A percentile compares a stretch with the other conserved stretches of the same genome.
These are phyloP conservation scores for Pichia heedii DNA, from an alignment of 805 yeast genomes.

Conservation along the genomic window DNA sequence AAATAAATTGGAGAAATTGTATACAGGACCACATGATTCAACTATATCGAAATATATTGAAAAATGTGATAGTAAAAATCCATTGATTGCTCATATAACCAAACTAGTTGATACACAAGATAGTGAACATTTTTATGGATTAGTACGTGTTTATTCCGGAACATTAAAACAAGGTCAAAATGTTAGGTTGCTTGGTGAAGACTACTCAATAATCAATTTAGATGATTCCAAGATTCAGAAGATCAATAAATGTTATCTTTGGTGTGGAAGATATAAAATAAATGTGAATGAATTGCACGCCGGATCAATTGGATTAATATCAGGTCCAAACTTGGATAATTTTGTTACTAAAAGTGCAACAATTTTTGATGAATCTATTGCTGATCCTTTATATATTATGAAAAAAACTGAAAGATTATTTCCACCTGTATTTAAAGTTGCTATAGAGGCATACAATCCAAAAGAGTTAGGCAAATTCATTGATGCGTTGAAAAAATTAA, in stretches of 20 bases:
- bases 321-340: conserved; percentile 46
- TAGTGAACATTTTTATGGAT: conserved; percentile 42
- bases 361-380: conserved; percentile 29
- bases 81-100: conserved; percentile 43
- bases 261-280: conserved; percentile 64
- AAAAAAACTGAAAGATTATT: conserved; percentile 36
- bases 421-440: conserved; percentile 64
- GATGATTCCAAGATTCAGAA: conserved; percentile 41
- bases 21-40: conserved; percentile 22
- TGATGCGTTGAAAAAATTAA: conserved; percentile 57
- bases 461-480: conserved; percentile 66
- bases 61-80: conserved; percentile 31
- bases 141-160: conserved; percentile 60
- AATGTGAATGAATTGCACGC: conserved; percentile 34
- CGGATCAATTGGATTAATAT: conserved; percentile 62
- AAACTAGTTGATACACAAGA: conserved; percentile 51
- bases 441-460: conserved; percentile 75
- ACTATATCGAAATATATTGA: conserved; percentile 15
- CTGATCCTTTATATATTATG: conserved; percentile 25
- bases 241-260: conserved; percentile 37
- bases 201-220: conserved; percentile 36
- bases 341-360: conserved; percentile 55
- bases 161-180: conserved; percentile 36
- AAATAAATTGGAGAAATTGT: conserved; percentile 17
- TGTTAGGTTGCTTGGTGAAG: conserved; percentile 51